phyloP scores from a whole-genome alignment of 805 yeast genomes.

The Ogataea zsoltii region DNA sequence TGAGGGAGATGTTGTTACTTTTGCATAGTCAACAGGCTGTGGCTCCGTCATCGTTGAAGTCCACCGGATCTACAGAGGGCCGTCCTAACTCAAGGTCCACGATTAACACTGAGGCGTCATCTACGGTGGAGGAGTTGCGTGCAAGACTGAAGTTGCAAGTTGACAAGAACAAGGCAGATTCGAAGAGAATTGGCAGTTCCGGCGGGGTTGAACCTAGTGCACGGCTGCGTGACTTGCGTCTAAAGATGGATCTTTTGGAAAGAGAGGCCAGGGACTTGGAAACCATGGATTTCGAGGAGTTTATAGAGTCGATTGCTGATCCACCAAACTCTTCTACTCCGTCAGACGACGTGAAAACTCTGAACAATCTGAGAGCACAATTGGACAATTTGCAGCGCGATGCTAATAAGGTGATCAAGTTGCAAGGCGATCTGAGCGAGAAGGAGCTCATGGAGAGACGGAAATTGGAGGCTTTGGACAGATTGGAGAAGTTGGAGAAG shows the following conservation, averaged over 20 bases:
- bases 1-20: constrained; percentile 69
- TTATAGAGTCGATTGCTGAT: constrained; percentile 16
- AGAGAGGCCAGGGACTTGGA: constrained; percentile 84
- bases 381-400: constrained; percentile 66
- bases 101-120: constrained; percentile 14
- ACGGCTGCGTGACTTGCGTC: constrained; percentile 70
- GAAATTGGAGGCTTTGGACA: constrained; percentile 65
- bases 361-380: constrained; percentile 55
- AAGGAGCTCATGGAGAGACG: constrained; percentile 60
- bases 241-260: constrained; percentile 82
- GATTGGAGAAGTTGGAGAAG: constrained; percentile 68
- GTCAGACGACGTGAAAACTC: constrained; percentile 53
- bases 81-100: constrained; percentile 11
- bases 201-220: constrained; percentile 73
- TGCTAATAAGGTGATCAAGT: constrained; percentile 74
- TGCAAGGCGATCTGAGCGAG: constrained; percentile 47
- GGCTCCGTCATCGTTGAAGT: constrained; percentile 30
- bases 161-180: constrained; percentile 46
- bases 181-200: constrained; percentile 39
- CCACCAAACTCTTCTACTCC: constrained; percentile 30
- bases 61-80: constrained; percentile 14
- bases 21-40: constrained; percentile 46
- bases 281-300: constrained; percentile 74
- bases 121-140: constrained; percentile 34
- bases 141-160: constrained; percentile 46